Percentiles rank a stretch among this genome's conserved stretches.
Evolutionary conservation across 2,329 filamentous ascomycete genomes (phyloP).

Genomic region (Hymenoscyphus repandus): DNA sequence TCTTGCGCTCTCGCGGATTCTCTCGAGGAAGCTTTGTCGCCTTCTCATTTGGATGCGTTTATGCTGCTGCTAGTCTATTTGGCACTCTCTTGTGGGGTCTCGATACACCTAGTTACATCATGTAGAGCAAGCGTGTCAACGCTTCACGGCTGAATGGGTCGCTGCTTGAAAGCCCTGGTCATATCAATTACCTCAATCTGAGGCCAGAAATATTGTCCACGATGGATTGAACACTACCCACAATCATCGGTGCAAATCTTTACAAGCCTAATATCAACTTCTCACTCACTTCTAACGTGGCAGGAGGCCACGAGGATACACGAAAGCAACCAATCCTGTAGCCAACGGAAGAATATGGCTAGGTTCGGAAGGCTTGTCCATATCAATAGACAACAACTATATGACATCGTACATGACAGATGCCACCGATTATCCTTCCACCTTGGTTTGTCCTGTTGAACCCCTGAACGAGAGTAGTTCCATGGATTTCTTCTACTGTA

Average conservation of each 20-base stretch:
- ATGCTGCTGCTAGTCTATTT: conserved; percentile 3
- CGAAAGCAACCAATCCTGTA: not conserved
- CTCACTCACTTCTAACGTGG: conserved; percentile 1
- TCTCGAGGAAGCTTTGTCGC: not conserved
- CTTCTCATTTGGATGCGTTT: not conserved
- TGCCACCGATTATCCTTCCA: not conserved
- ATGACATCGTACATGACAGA: not conserved
- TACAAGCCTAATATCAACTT: conserved; percentile 3
- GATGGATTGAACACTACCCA: not conserved
- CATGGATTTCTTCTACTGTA: conserved; percentile 1
- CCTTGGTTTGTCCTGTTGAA: not conserved
- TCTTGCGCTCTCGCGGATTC: conserved; percentile 1
- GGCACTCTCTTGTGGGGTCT: conserved; percentile 6
- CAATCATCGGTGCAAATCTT: conserved; percentile 2
- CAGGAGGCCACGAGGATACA: not conserved
- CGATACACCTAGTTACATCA: conserved; percentile 3
- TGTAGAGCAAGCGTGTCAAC: not conserved
- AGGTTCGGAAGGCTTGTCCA: conserved; percentile 1
- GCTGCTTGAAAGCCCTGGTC: not conserved
- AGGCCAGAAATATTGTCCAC: not conserved
- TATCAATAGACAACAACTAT: not conserved
- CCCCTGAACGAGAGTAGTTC: not conserved
- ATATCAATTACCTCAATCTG: conserved; percentile 2
- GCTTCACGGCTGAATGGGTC: not conserved
- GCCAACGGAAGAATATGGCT: conserved; percentile 3